Conservation (phyloP, 192 early-diverging fungal genomes). For the Radiomyces spectabilis region DNA sequence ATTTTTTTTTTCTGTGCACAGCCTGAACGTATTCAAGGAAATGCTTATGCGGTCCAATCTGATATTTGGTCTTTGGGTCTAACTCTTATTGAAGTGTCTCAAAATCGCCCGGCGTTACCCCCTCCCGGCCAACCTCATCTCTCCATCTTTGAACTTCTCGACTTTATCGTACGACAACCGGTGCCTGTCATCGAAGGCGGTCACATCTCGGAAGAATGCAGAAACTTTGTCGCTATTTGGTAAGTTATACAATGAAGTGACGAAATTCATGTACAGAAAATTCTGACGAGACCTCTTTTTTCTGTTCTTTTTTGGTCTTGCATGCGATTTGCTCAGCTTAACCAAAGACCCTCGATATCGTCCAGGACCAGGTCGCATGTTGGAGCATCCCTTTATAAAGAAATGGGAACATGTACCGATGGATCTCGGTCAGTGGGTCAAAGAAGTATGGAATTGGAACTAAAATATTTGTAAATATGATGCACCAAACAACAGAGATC, state of each 20-base stretch:
- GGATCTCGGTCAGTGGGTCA: constrained; percentile 43
- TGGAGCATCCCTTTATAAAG: constrained; percentile 63
- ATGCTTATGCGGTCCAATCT: constrained; percentile 78
- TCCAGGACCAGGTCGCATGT: constrained; percentile 61
- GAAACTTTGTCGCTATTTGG: constrained; percentile 68
- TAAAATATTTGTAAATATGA: no score
- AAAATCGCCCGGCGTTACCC: constrained; percentile 90
- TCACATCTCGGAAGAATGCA: constrained; percentile 46
- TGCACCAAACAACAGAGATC: no score
- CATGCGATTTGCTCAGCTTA: no score
- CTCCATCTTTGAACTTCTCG: constrained; percentile 87
- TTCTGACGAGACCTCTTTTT: not conserved
- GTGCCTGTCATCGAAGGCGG: constrained; percentile 61
- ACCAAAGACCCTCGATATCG: constrained; percentile 66
- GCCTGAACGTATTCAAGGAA: constrained; percentile 96
- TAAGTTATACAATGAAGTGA: constrained; percentile 23
- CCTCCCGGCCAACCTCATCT: constrained; percentile 45
- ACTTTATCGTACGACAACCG: constrained; percentile 87
- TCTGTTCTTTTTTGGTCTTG: not conserved
- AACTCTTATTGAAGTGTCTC: constrained; percentile 88
- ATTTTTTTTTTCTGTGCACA: constrained; percentile 23
- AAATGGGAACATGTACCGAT: constrained; percentile 49
- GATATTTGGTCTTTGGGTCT: constrained; percentile 97
- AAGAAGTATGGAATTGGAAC: constrained; percentile 31
- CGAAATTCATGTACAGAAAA: not conserved